These are phyloP conservation scores for Castanea sativa DNA, from an alignment of 306 rosid species.

Conservation along the genomic window DNA sequence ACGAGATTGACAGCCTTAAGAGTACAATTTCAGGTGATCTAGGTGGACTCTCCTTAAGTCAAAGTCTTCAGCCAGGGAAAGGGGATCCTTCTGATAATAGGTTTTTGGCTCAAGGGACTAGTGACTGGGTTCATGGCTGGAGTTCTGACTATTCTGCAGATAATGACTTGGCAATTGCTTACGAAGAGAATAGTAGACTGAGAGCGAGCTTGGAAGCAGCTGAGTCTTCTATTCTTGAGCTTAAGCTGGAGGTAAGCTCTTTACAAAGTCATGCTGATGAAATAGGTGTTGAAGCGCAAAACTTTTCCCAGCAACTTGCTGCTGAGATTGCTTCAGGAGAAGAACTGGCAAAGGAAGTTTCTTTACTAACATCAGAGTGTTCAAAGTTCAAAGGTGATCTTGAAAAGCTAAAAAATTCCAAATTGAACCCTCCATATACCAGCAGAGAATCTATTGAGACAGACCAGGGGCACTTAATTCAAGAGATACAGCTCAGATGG, in stretches of 20 bases:
- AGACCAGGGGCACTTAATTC: constrained; percentile 39
- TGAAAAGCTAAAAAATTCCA: constrained; percentile 49
- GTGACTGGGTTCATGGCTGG: constrained; percentile 79
- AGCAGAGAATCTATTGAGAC: constrained; percentile 40
- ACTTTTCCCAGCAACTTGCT: constrained; percentile 62
- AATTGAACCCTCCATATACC: constrained; percentile 41
- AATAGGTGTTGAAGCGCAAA: constrained; percentile 63
- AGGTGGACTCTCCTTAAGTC: constrained; percentile 57
- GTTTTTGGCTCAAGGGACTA: constrained; percentile 45
- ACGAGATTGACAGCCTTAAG: constrained; percentile 81
- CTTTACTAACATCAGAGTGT: constrained; percentile 68
- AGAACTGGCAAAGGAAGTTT: constrained; percentile 68
- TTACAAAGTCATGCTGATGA: constrained; percentile 76
- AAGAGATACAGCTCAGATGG: constrained; percentile 62
- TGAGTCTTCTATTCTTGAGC: constrained; percentile 72
- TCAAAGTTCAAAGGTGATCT: constrained; percentile 72
- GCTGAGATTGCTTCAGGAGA: constrained; percentile 82
- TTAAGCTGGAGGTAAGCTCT: constrained; percentile 62
- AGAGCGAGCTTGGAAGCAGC: constrained; percentile 70
- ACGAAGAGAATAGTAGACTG: constrained; percentile 65
- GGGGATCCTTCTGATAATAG: constrained; percentile 53
- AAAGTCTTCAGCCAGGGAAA: constrained; percentile 69
- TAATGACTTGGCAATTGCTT: constrained; percentile 52
- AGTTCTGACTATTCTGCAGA: constrained; percentile 59
- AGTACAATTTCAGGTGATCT: constrained; percentile 65